Evolutionary conservation across 495 filamentous ascomycete species (phyloP).

Genomic region (Penicillium alfredii): DNA sequence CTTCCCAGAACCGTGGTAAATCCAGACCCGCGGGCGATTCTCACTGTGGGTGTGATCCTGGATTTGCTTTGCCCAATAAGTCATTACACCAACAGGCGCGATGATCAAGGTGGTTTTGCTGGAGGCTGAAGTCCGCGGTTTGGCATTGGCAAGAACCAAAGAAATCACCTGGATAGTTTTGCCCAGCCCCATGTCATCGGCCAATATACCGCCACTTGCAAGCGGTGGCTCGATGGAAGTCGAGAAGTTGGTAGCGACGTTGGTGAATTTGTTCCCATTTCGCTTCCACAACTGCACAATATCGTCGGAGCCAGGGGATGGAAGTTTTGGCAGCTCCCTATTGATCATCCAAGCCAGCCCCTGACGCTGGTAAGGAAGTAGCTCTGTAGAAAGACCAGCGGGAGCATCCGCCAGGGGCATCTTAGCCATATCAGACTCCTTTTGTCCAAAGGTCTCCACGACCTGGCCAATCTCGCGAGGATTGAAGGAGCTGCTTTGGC

Average conservation of each 20-base stretch:
- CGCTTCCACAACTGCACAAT: conserved; percentile 78
- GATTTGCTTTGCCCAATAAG: conserved; percentile 85
- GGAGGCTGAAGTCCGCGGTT: conserved; percentile 27
- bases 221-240: conserved; percentile 51
- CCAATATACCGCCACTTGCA: conserved; percentile 76
- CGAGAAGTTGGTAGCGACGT: conserved; percentile 72
- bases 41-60: conserved; percentile 61
- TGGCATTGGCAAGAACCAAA: conserved; percentile 60
- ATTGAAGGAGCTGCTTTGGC: conserved; percentile 62
- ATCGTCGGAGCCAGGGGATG: conserved; percentile 53
- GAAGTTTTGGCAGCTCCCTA: conserved; percentile 66
- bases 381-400: conserved; percentile 49
- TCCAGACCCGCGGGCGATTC: conserved; percentile 56
- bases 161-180: conserved; percentile 89
- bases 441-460: conserved; percentile 60
- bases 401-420: conserved; percentile 74
- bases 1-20: conserved; percentile 65
- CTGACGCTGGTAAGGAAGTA: conserved; percentile 79
- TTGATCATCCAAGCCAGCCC: conserved; percentile 78
- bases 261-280: conserved; percentile 50
- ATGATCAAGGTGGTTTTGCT: conserved; percentile 69
- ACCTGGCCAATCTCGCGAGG: conserved; percentile 62
- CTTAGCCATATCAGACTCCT: conserved; percentile 61
- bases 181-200: conserved; percentile 92
- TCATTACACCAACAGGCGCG: conserved; percentile 82